Evolutionary conservation across 2,329 filamentous ascomycete genomes (phyloP).

Genomic region (Penicillium brasilianum): DNA sequence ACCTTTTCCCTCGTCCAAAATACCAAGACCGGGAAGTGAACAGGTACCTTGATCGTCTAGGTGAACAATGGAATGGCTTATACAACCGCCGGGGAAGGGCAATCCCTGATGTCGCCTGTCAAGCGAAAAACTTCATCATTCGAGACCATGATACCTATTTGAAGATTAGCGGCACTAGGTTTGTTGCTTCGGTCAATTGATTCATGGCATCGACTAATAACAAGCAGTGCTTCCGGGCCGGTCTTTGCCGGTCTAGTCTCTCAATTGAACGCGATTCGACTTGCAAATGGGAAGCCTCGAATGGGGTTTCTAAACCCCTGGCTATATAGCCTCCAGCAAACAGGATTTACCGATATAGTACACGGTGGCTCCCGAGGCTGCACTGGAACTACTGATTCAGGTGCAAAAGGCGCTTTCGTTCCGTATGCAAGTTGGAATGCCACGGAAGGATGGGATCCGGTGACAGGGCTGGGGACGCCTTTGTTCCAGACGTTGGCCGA

Average conservation of each 20-base stretch:
- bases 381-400: slow-evolving; percentile 43
- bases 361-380: slow-evolving; percentile 55
- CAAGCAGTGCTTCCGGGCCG: slow-evolving; percentile 61
- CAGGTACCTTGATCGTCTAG: slow-evolving; percentile 50
- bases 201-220: slow-evolving; percentile 19
- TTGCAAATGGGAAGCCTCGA: slow-evolving; percentile 58
- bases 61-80: slow-evolving; percentile 50
- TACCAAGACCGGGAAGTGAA: slow-evolving; percentile 55
- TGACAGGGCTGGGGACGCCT: slow-evolving; percentile 50
- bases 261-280: slow-evolving; percentile 67
- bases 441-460: slow-evolving; percentile 57
- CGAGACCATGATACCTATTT: slow-evolving; percentile 43
- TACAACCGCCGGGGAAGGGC: slow-evolving; percentile 61
- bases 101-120: slow-evolving; percentile 66
- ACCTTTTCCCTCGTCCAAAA: slow-evolving; percentile 53
- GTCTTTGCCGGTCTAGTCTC: slow-evolving; percentile 67
- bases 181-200: slow-evolving; percentile 16
- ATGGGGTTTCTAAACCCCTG: slow-evolving; percentile 68
- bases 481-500: slow-evolving; percentile 31
- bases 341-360: slow-evolving; percentile 56
- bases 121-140: slow-evolving; percentile 53
- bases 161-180: slow-evolving; percentile 56
- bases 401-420: slow-evolving; percentile 43
- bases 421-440: slow-evolving; percentile 58
- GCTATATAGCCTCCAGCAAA: slow-evolving; percentile 57